Base-by-base conservation (phyloP, 345 rosid genomes). In the Hibiscus trionum region DNA sequence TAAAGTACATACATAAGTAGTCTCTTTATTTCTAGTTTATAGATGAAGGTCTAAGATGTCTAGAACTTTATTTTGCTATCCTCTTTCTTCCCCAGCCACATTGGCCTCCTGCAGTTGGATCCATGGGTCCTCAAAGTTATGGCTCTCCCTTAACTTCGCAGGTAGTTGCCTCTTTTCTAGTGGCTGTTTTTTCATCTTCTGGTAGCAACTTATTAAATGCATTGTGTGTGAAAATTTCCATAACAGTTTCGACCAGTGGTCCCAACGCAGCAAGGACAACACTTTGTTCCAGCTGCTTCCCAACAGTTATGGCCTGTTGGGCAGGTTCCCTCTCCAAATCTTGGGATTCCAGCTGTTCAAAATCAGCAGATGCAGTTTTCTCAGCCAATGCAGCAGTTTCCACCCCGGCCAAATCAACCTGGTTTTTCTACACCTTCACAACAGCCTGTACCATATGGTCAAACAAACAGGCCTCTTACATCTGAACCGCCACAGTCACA, bases 221-320 rank as follows among this genome's bases (percentile, higher is more conserved):
- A 3, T 61, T 55, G 15, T 59, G 61, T 71, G 27, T 37, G 71
- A 73, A 73, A 66, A 71, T 60, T 73, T 73, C 27, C 26, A 11
- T 64, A 71, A 63, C 88, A 95, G 96, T 92, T 88, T 83, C 91
- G 97, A 76, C 87, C 87, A 6, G 78, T 82, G 85, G 84, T 76
- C 66, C 89, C 91, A 9, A 66, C 82, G 7, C 97, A 86, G 52
- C 96, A 77, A 56, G 89, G 89, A 16, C 97, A 91, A 69, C 83
- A 78, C 67, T 94, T 81, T 78, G 76, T 86, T 77, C 83, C 90
- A 7, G 42, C 80, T 5, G 78, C 84, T 78, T 81, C 91, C 76
- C 92, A 88, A 59, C 96, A 87, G 80, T 94, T 84, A 79, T 88
- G 84, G 21, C 90, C 88, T 64, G 86, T 72, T 70, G 97, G 91